phyloP scores from a whole-genome alignment of 2,329 filamentous ascomycete species.

The Penicillium sp. region DNA sequence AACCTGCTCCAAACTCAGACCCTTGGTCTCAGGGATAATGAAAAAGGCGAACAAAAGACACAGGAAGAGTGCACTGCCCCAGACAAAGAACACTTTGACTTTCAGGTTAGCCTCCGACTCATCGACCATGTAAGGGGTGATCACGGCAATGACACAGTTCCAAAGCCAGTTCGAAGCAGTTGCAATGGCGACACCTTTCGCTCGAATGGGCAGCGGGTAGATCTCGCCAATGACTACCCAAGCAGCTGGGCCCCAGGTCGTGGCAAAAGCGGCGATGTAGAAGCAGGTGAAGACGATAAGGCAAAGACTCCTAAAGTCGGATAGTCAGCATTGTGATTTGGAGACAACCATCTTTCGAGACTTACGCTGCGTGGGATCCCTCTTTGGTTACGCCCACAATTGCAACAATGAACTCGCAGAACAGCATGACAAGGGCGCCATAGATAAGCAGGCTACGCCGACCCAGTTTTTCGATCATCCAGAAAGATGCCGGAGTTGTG shows the following conservation, averaged over 20 bases:
- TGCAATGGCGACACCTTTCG: conserved; percentile 80
- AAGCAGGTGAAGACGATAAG: conserved; percentile 84
- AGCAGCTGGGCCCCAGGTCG: conserved; percentile 76
- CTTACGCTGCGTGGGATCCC: conserved; percentile 45
- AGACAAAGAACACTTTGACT: conserved; percentile 75
- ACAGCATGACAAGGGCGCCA: conserved; percentile 76
- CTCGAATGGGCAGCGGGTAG: conserved; percentile 84
- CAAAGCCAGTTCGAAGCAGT: conserved; percentile 90
- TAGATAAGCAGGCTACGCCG: conserved; percentile 76
- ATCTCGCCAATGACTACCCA: conserved; percentile 80
- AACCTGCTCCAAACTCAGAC: conserved; percentile 74
- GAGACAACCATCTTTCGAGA: conserved; percentile 8
- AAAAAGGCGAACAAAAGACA: conserved; percentile 71
- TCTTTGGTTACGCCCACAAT: conserved; percentile 67
- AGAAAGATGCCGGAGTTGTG: conserved; percentile 89
- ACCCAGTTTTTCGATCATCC: conserved; percentile 76
- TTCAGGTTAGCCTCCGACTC: conserved; percentile 57
- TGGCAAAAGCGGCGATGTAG: conserved; percentile 90
- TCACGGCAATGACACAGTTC: conserved; percentile 72
- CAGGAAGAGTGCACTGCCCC: conserved; percentile 72
- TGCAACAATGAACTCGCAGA: conserved; percentile 84
- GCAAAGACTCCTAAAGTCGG: conserved; percentile 8
- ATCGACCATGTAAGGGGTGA: conserved; percentile 66
- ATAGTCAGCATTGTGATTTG: conserved; percentile 41
- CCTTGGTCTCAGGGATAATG: conserved; percentile 72